Percentiles rank a stretch among this genome's conserved stretches.
Evolutionary conservation across 1,284 basidiomycete species (phyloP).

Genomic region (Meripilus lineatus): DNA sequence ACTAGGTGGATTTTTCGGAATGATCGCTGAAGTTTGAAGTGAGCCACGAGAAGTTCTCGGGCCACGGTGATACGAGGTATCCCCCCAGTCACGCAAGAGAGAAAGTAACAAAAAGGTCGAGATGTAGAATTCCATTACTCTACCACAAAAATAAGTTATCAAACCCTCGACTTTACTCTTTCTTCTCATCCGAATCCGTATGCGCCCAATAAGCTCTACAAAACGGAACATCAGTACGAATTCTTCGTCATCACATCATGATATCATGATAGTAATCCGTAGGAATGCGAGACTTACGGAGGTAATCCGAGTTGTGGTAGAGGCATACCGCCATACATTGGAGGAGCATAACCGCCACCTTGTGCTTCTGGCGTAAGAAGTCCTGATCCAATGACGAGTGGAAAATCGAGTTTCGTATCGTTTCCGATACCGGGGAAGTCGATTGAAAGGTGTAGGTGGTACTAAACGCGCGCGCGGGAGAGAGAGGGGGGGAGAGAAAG

Average conservation of each 20-base stretch:
- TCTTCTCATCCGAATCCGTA: not conserved
- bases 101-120: too few species aligned
- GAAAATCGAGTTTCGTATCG: not conserved
- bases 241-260: too few species aligned
- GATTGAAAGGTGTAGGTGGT: not conserved
- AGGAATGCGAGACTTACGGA: not conserved
- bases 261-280: not conserved
- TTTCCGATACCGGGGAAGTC: constrained; percentile 1
- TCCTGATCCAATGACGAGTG: not conserved
- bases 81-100: too few species aligned
- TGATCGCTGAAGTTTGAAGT: too few species aligned
- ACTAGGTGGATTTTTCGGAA: too few species aligned
- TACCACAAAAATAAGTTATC: too few species aligned
- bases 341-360: not conserved
- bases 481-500: not conserved
- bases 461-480: not conserved
- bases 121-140: too few species aligned
- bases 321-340: not conserved
- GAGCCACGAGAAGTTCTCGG: too few species aligned
- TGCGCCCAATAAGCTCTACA: not conserved
- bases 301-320: not conserved
- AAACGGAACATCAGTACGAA: too few species aligned
- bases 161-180: too few species aligned
- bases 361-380: not conserved
- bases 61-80: too few species aligned